Evolutionary conservation across 495 filamentous ascomycete genomes (phyloP).

Genomic region (Collariella sp.): DNA sequence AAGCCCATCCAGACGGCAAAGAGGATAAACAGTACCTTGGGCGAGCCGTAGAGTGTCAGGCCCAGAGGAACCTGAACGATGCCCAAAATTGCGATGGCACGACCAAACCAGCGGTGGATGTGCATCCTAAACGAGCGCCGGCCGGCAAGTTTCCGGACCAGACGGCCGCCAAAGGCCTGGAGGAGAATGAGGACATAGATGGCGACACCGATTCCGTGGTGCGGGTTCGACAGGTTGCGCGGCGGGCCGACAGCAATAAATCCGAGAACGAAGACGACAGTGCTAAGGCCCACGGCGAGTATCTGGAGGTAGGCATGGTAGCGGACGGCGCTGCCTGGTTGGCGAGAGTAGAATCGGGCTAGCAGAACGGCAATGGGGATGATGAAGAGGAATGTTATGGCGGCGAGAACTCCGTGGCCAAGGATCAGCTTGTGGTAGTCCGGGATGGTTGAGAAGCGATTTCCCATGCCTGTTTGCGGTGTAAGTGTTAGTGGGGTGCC

Average conservation of each 20-base stretch:
- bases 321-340: conserved; percentile 58
- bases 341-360: conserved; percentile 57
- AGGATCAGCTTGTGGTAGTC: conserved; percentile 72
- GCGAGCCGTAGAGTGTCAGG: conserved; percentile 86
- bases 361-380: conserved; percentile 71
- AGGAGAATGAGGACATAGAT: conserved; percentile 78
- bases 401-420: conserved; percentile 76
- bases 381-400: conserved; percentile 79
- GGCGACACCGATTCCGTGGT: conserved; percentile 87
- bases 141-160: conserved; percentile 51
- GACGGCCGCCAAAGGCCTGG: conserved; percentile 69
- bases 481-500: conserved; percentile 1
- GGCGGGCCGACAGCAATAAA: conserved; percentile 69
- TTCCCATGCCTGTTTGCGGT: conserved; percentile 68
- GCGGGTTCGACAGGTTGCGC: conserved; percentile 81
- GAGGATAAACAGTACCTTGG: conserved; percentile 72
- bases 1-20: conserved; percentile 65
- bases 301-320: conserved; percentile 82
- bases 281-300: conserved; percentile 62
- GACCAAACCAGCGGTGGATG: conserved; percentile 83
- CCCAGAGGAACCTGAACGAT: conserved; percentile 84
- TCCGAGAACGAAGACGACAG: conserved; percentile 66
- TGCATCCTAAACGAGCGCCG: conserved; percentile 60
- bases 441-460: conserved; percentile 66
- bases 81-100: conserved; percentile 65